phyloP scores from a whole-genome alignment of 805 yeast genomes.

The Cyberlindnera nakhonratchasimensis region DNA sequence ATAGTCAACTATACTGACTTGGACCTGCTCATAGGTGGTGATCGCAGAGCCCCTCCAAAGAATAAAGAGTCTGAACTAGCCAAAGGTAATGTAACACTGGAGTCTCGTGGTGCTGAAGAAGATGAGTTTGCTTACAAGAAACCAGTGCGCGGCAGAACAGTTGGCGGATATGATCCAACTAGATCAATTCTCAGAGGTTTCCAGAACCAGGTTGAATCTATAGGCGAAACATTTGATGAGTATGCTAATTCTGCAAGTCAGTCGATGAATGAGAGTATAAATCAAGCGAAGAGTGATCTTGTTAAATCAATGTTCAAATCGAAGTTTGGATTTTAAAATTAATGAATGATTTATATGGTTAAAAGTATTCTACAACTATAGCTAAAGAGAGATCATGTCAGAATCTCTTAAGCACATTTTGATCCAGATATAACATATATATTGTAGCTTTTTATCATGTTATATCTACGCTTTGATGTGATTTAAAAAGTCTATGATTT shows the following conservation, averaged over 20 bases:
- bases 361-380: background rate
- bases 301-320: constrained; percentile 50
- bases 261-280: constrained; percentile 48
- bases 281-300: constrained; percentile 46
- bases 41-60: constrained; percentile 59
- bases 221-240: constrained; percentile 54
- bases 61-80: constrained; percentile 59
- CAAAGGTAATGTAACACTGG: constrained; percentile 33
- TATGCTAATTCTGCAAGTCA: constrained; percentile 55
- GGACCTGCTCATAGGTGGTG: constrained; percentile 68
- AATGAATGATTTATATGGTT: background rate
- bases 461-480: too few relatives aligned
- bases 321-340: constrained; percentile 45
- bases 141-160: constrained; percentile 41
- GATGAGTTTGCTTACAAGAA: constrained; percentile 39
- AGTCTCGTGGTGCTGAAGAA: constrained; percentile 14
- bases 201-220: constrained; percentile 48
- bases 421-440: too few relatives aligned
- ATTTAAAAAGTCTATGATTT: too few relatives aligned
- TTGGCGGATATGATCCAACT: constrained; percentile 40
- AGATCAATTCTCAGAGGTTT: constrained; percentile 39
- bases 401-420: too few relatives aligned
- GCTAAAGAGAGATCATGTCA: background rate
- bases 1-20: constrained; percentile 61
- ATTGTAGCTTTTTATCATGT: too few relatives aligned